phyloP scores from a whole-genome alignment of 177 flowering plant species.

The Vitis hybrid region DNA sequence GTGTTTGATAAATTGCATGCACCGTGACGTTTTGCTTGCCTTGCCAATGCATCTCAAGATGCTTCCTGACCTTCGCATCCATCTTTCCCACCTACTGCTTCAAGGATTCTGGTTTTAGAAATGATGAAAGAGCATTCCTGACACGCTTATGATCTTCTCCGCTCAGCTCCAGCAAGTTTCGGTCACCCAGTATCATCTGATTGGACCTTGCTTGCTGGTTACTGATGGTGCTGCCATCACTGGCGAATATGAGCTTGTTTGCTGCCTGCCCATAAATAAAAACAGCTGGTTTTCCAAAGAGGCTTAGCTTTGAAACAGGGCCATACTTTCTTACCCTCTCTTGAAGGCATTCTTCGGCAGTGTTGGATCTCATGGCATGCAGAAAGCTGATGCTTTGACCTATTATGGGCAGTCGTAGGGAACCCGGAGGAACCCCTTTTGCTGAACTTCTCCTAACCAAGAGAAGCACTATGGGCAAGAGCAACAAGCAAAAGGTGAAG shows the following conservation, averaged over 20 bases:
- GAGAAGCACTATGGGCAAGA: constrained; percentile 23
- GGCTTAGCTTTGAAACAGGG: constrained; percentile 35
- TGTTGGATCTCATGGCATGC: constrained; percentile 30
- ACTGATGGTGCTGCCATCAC: constrained; percentile 13
- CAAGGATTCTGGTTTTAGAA: constrained; percentile 40
- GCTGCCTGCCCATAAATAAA: constrained; percentile 41
- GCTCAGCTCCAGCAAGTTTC: constrained; percentile 25
- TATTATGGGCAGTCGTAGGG: constrained; percentile 35
- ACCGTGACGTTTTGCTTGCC: constrained; percentile 33
- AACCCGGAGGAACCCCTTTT: constrained; percentile 37
- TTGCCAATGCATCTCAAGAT: constrained; percentile 34
- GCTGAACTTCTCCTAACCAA: constrained; percentile 12
- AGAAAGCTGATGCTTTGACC: constrained; percentile 40
- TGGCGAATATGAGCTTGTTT: constrained; percentile 34
- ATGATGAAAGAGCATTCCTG: constrained; percentile 24
- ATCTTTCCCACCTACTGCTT: constrained; percentile 38
- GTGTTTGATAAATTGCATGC: constrained; percentile 1
- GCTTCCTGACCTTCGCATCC: constrained; percentile 34
- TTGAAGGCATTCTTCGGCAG: constrained; percentile 34
- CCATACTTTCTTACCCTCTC: constrained; percentile 30
- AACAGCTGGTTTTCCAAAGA: constrained; percentile 41
- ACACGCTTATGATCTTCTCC: constrained; percentile 16
- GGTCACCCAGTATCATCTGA: constrained; percentile 26
- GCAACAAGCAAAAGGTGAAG: constrained; percentile 12
- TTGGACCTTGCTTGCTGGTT: constrained; percentile 27